Base-by-base conservation (phyloP, 2,329 filamentous ascomycete genomes). In the Tolypocladium endophyticum region DNA sequence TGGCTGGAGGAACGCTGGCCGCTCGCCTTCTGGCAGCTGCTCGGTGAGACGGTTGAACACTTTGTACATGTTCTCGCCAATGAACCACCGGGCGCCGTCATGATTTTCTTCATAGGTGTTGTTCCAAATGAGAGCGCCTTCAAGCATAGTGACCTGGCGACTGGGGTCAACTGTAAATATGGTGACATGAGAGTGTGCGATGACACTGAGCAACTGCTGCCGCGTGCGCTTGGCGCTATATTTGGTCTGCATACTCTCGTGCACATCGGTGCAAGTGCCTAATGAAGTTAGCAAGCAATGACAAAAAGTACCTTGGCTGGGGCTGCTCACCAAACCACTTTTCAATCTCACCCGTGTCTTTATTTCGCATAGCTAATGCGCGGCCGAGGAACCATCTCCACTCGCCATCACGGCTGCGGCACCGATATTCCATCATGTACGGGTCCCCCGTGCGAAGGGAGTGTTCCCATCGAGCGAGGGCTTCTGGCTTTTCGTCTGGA, bases 301-400 rank as follows among this genome's bases (percentile, higher is more conserved):
- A 39, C 28, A 14, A 8, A 8, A 20, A 14, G 7, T 53, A 3
- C 20, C 7, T 14, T 2, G 14, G 23, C 20, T n/a, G 14, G 38
- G 6, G 20, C 65, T 56, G 30, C 74, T 63, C 68, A 75, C 88
- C 89, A 66, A 89, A 90, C 89, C 89, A 92, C 68, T 89, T 90
- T 61, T 89, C 79, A 56, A 92, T 90, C 55, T 80, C 76, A 2
- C 87, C 87, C 0, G 82, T 83, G 53, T 86, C 81, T 62, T 80
- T 81, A 61, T 90, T 84, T 45, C 79, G 79, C 66, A 91, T 78
- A 0, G 89, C 88, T 18, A 88, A 71, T 1, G 88, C 89, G 52
- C 88, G 80, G 14, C 86, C 88, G 3, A 93, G 76, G 79, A 92
- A 90, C 89, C 89, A 93, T 58, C 88, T 80, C 83, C 85, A 92